Base-by-base conservation (phyloP, 1,284 basidiomycete genomes). In the Cutaneotrichosporon sp. region DNA sequence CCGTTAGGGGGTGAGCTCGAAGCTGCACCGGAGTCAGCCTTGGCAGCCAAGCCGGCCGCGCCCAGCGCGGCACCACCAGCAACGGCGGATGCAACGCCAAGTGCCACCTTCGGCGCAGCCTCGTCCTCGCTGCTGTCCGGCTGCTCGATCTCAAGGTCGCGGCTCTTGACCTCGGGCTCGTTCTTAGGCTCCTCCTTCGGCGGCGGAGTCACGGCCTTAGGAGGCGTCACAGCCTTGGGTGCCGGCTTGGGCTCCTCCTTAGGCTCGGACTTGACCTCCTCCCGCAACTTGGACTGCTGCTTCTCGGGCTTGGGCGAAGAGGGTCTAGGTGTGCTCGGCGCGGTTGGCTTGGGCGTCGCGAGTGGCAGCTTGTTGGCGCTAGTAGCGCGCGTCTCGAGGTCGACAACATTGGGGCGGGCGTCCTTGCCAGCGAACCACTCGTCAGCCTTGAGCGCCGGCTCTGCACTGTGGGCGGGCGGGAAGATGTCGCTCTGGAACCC, bases 381-480 rank as follows among this genome's bases (percentile, higher is more conserved):
- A 5, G 81, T 63, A 0, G 77, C 72, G 40, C 73, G 71, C 1
- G 81, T 83, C 63, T 85, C 82, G 57, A 86, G 75, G 68, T 84
- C 81, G 65, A 86, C 72, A 26, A 85, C 83, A 69, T 94, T 93
- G 22, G 88, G 85, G 16, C 87, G 80, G 2, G 87, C 86, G 4
- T 83, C 84, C 82, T 93, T 94, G 58, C 93, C 94, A 5, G 65
- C 72, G 80, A 98, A 93, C 83, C 92, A 98, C 71, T 97, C 93
- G 60, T 85, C 83, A 1, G 92, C 90, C 10, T 86, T 84, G 60
- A 97, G 84, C 0, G 91, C 87, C 13, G 94, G 87, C 74, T 94
- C 90, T 55, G 84, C 80, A 10, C 91, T 91, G 0, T 88, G 88
- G 1, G 92, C 96, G 18, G 91, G 90, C 1, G 96, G 95, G 85